phyloP scores from a whole-genome alignment of 1,139 yeast species.

The Saccharomycopsis hybrid region DNA sequence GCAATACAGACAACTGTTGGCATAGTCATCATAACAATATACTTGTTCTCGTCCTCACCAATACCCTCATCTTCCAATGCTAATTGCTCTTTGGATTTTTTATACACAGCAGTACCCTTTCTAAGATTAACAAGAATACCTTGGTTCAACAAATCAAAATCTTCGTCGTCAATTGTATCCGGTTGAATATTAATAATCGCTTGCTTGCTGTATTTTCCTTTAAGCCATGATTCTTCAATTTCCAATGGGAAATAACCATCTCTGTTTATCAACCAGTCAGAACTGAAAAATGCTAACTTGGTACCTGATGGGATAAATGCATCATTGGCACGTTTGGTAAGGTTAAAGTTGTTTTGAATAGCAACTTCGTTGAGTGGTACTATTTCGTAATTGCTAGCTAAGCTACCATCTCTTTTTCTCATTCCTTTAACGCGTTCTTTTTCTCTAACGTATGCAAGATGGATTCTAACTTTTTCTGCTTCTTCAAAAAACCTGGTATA shows the following conservation, averaged over 20 bases:
- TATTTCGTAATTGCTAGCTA: too few species aligned
- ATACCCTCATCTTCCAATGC: conserved; percentile 53
- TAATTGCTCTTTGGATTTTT: conserved; percentile 50
- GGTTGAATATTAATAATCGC: conserved; percentile 65
- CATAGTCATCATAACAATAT: conserved; percentile 56
- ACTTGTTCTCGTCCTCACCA: conserved; percentile 57
- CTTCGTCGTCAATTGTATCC: conserved; percentile 56
- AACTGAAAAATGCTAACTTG: conserved; percentile 50
- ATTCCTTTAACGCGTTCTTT: conserved; percentile 48
- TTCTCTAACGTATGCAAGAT: conserved; percentile 60
- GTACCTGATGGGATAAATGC: conserved; percentile 23
- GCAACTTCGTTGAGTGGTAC: too few species aligned
- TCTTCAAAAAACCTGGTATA: conserved; percentile 53
- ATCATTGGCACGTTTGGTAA: background rate
- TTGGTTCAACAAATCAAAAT: conserved; percentile 47
- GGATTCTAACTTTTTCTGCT: conserved; percentile 57
- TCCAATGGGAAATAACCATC: conserved; percentile 61
- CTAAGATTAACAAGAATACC: conserved; percentile 52
- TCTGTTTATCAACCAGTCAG: conserved; percentile 54
- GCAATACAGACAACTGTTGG: conserved; percentile 67
- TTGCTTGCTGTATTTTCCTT: conserved; percentile 43
- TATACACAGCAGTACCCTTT: conserved; percentile 53
- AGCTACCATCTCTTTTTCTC: conserved; percentile 37
- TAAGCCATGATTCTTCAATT: conserved; percentile 56
- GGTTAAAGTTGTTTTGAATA: background rate